Evolutionary conservation across 352 stramenopile species (phyloP).

Genomic region (Phytophthora fragariae): DNA sequence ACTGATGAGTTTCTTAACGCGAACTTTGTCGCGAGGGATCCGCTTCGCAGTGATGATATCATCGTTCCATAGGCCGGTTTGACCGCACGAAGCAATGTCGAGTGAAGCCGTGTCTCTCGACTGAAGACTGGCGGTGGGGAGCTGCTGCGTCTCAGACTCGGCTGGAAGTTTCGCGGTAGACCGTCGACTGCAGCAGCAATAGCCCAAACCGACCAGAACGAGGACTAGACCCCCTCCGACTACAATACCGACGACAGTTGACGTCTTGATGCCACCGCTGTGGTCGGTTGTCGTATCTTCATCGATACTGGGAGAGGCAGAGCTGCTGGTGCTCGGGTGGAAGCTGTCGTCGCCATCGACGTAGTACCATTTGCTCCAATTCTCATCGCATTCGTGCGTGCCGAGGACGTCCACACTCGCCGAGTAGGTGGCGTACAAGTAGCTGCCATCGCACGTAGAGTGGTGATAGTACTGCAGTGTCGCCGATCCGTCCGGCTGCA

Average conservation of each 20-base stretch:
- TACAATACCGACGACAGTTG: conserved; percentile 19
- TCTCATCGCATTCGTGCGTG: conserved; percentile 22
- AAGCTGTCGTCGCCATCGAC: conserved; percentile 18
- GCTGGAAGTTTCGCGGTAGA: conserved; percentile 5
- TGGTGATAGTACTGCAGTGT: conserved; percentile 33
- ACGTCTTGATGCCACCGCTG: conserved; percentile 9
- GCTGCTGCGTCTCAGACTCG: conserved; percentile 16
- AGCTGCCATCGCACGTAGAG: conserved; percentile 3
- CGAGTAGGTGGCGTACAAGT: conserved; percentile 9
- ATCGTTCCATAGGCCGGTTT: conserved; percentile 44
- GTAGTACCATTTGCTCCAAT: conserved; percentile 41
- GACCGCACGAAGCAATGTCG: conserved; percentile 18
- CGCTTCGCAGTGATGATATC: conserved; percentile 47
- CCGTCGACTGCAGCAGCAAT: conserved; percentile 28
- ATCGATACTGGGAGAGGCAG: neutral
- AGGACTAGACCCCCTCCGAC: conserved; percentile 14
- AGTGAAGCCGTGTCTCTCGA: conserved; percentile 25
- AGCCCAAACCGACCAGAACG: conserved; percentile 9
- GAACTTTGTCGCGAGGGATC: conserved; percentile 45
- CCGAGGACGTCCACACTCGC: conserved; percentile 13
- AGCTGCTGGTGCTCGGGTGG: neutral
- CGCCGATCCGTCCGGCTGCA: conserved; percentile 31
- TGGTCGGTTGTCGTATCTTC: neutral
- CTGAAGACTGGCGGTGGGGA: conserved; percentile 29
- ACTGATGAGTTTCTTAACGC: conserved; percentile 36